phyloP scores from a whole-genome alignment of 148 eudicot genomes.

The Rhododendron simsii region DNA sequence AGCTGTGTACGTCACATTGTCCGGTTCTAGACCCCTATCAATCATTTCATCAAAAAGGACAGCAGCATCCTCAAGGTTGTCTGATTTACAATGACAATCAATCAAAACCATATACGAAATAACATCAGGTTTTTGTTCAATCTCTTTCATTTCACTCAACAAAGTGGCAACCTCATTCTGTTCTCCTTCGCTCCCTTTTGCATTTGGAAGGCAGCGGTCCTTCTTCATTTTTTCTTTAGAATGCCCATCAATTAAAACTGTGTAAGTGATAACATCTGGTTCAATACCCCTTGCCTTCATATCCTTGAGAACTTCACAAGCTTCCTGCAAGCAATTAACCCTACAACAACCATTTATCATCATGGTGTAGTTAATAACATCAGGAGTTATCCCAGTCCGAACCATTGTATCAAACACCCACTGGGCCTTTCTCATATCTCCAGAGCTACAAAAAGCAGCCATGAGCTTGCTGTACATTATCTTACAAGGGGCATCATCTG shows the following conservation, averaged over 20 bases:
- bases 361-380: constrained; percentile 57
- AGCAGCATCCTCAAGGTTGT: constrained; percentile 46
- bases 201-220: not conserved
- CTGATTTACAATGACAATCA: constrained; percentile 42
- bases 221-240: constrained; percentile 21
- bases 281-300: constrained; percentile 53
- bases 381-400: constrained; percentile 42
- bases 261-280: constrained; percentile 63
- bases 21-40: constrained; percentile 49
- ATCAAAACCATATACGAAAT: constrained; percentile 48
- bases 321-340: constrained; percentile 34
- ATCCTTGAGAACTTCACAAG: constrained; percentile 46
- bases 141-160: constrained; percentile 38
- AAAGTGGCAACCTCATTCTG: constrained; percentile 17
- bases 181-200: constrained; percentile 9
- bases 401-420: constrained; percentile 49
- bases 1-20: constrained; percentile 51
- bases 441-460: constrained; percentile 44
- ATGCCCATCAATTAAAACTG: constrained; percentile 60
- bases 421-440: constrained; percentile 48
- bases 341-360: constrained; percentile 67
- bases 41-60: constrained; percentile 53
- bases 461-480: constrained; percentile 40
- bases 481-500: constrained; percentile 31
- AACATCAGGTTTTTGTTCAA: constrained; percentile 44